These are phyloP conservation scores for Penicillium verrucosum DNA, from an alignment of 2,329 filamentous ascomycete genomes.

Conservation along the genomic window DNA sequence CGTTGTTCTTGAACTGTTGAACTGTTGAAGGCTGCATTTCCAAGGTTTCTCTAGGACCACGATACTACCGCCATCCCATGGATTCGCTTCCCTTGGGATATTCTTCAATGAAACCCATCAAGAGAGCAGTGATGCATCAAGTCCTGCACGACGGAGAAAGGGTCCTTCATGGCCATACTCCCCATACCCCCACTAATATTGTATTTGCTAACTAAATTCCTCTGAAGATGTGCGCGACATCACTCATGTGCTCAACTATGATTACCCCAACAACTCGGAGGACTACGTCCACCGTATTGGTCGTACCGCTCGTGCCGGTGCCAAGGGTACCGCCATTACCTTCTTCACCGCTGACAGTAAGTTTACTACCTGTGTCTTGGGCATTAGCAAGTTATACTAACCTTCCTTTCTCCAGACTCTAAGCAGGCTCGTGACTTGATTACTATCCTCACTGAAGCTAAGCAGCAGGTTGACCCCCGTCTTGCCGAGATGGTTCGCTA, in stretches of 20 bases:
- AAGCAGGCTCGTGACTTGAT: slow-evolving; percentile 98
- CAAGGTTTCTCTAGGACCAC: slow-evolving; percentile 66
- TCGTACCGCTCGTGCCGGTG: slow-evolving; percentile 70
- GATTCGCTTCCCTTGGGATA: slow-evolving; percentile 46
- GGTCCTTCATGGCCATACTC: slow-evolving; percentile 47
- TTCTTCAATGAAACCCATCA: slow-evolving; percentile 44
- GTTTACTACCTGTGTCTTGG: slow-evolving; percentile 42
- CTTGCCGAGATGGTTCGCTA: slow-evolving; percentile 95
- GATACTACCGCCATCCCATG: slow-evolving; percentile 55
- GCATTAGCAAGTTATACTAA: slow-evolving; percentile 13
- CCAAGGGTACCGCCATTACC: slow-evolving; percentile 93
- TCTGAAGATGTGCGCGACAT: slow-evolving; percentile 98
- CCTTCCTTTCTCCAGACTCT: slow-evolving; percentile 56
- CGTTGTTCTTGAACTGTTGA: slow-evolving; percentile 56
- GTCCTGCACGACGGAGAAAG: slow-evolving; percentile 59
- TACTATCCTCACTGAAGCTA: slow-evolving; percentile 86
- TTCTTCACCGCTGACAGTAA: slow-evolving; percentile 99
- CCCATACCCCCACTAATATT: slow-evolving; percentile 44
- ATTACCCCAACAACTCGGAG: slow-evolving; percentile 91
- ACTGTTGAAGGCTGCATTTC: slow-evolving; percentile 74
- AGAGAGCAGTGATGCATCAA: slow-evolving; percentile 60
- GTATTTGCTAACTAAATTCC: slow-evolving; percentile 70
- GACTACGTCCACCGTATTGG: slow-evolving; percentile 68
- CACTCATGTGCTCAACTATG: slow-evolving; percentile 99
- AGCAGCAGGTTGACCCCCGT: slow-evolving; percentile 96